Conservation (phyloP, 2,329 filamentous ascomycete species). For the Fusarium torreyae region DNA sequence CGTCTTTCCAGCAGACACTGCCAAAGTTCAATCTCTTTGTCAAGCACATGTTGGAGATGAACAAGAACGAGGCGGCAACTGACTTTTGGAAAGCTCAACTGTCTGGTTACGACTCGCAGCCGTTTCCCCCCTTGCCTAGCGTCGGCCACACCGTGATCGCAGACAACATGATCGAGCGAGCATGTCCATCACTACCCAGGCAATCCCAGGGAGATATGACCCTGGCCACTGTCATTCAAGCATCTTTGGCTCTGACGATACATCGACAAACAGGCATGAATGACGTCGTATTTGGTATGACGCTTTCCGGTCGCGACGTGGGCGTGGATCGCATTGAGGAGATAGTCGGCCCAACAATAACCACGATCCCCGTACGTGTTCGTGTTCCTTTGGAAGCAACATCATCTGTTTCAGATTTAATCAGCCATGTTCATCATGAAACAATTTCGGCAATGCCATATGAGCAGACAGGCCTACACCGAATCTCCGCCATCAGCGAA, state of each 20-base stretch:
- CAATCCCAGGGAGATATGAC: conserved; percentile 22
- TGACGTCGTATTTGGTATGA: conserved; percentile 49
- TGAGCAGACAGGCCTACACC: background rate
- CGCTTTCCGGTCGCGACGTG: conserved; percentile 50
- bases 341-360: conserved; percentile 52
- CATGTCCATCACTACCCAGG: background rate
- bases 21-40: conserved; percentile 21
- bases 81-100: conserved; percentile 7
- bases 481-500: background rate
- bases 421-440: background rate
- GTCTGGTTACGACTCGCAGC: conserved; percentile 1
- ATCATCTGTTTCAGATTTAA: background rate
- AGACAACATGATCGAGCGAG: conserved; percentile 4
- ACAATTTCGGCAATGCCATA: background rate
- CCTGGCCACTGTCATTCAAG: conserved; percentile 40
- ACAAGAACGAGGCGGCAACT: background rate
- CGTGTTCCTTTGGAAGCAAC: conserved; percentile 1
- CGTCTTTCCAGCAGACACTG: background rate
- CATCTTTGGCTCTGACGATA: conserved; percentile 49
- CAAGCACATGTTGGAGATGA: conserved; percentile 2
- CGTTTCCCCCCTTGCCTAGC: conserved; percentile 3
- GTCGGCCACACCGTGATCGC: background rate
- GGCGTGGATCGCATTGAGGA: conserved; percentile 47
- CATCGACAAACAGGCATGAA: conserved; percentile 34
- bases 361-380: conserved; percentile 50